Percentiles rank a stretch among this genome's conserved stretches.
These are phyloP conservation scores for Stachybotrys elegans DNA, from an alignment of 2,329 filamentous ascomycete species.

Conservation along the genomic window DNA sequence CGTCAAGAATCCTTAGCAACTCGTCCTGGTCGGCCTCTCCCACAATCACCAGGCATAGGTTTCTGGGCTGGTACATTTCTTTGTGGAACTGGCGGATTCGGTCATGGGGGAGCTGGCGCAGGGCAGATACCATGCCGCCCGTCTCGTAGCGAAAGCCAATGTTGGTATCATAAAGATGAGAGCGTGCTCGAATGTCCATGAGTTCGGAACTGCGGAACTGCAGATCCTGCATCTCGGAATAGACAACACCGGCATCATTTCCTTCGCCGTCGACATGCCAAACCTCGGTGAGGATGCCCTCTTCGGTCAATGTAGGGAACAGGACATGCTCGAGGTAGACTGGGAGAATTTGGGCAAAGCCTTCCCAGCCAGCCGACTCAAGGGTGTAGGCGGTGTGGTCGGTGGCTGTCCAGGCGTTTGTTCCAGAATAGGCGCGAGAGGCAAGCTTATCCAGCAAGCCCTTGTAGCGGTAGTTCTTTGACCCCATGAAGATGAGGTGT, in stretches of 20 bases:
- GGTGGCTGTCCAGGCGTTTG: constrained; percentile 95
- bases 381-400: constrained; percentile 96
- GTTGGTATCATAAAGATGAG: constrained; percentile 79
- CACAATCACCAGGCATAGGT: constrained; percentile 85
- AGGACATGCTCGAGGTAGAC: constrained; percentile 95
- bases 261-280: constrained; percentile 92
- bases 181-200: constrained; percentile 78
- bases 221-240: constrained; percentile 97
- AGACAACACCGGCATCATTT: constrained; percentile 94
- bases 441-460: constrained; percentile 92
- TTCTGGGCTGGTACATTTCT: constrained; percentile 97
- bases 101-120: constrained; percentile 80
- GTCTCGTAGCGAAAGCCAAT: constrained; percentile 96
- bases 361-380: constrained; percentile 94
- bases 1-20: constrained; percentile 74
- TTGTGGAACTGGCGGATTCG: constrained; percentile 92
- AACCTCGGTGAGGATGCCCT: constrained; percentile 90
- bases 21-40: constrained; percentile 83
- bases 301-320: constrained; percentile 85
- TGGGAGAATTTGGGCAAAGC: constrained; percentile 89
- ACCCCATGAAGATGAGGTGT: constrained; percentile 83
- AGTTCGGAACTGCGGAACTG: constrained; percentile 81
- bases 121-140: constrained; percentile 91
- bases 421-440: constrained; percentile 85
- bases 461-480: constrained; percentile 89